phyloP scores from a whole-genome alignment of 345 rosid species.

The Citrus mangshanensis region DNA sequence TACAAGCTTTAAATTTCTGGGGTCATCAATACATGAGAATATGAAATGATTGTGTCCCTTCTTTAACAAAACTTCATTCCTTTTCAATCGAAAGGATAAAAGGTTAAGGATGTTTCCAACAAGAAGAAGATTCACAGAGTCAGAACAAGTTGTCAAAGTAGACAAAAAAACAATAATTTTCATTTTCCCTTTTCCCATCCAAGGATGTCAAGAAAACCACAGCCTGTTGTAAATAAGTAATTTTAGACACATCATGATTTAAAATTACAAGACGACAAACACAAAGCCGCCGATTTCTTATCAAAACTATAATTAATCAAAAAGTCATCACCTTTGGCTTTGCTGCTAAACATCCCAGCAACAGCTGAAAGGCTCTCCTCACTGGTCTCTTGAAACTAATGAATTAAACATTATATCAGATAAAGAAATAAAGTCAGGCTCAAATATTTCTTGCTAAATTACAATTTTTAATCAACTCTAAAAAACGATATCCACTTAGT shows the following conservation, averaged over 20 bases:
- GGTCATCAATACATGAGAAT: slow-evolving; percentile 10
- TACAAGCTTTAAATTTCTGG: slow-evolving; percentile 7
- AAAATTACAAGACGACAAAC: slow-evolving; percentile 1
- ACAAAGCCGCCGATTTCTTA: not conserved
- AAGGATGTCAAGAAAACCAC: not conserved
- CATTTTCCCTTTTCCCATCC: not conserved
- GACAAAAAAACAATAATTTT: not conserved
- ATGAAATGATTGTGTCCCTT: not conserved
- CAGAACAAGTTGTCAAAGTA: not conserved
- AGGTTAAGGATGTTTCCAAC: not conserved
- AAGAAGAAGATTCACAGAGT: not conserved
- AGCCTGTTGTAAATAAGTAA: not conserved
- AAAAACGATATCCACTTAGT: not conserved
- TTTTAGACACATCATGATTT: not conserved
- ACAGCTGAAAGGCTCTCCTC: slow-evolving; percentile 96
- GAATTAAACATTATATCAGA: slow-evolving; percentile 16
- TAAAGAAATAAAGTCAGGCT: slow-evolving; percentile 18
- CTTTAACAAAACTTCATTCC: not conserved
- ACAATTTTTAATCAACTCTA: not conserved
- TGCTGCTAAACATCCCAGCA: slow-evolving; percentile 99
- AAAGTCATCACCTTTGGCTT: slow-evolving; percentile 81
- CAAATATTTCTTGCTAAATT: not conserved
- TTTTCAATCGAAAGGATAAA: not conserved
- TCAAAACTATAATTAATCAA: not conserved
- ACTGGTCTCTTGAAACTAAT: slow-evolving; percentile 86